Evolutionary conservation across 257 asterid species (phyloP).

Genomic region (Verbena officinalis): DNA sequence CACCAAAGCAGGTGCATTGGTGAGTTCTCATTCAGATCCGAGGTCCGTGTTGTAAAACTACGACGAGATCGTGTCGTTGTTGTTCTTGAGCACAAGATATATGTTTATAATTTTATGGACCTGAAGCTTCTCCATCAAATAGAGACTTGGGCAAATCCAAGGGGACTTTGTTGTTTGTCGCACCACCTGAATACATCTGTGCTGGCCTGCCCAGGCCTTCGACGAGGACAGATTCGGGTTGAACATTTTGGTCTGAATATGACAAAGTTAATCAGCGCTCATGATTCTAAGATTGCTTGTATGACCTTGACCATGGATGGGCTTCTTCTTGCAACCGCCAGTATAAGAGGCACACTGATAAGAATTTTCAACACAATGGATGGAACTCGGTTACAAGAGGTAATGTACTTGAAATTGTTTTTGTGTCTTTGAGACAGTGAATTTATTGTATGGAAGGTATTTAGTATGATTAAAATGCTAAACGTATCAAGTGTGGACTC

Average conservation of each 20-base stretch:
- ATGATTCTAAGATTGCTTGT: conserved; percentile 86
- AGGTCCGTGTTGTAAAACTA: conserved; percentile 81
- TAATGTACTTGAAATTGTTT: conserved; percentile 29
- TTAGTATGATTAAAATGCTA: conserved; percentile 1
- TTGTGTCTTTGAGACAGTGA: conserved; percentile 1
- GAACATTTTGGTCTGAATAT: conserved; percentile 89
- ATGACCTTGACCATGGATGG: conserved; percentile 86
- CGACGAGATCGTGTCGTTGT: conserved; percentile 85
- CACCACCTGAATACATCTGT: conserved; percentile 76
- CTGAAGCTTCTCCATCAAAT: conserved; percentile 93
- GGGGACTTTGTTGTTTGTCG: conserved; percentile 92
- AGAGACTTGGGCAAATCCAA: conserved; percentile 78
- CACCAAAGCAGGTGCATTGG: conserved; percentile 90
- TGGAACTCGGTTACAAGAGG: conserved; percentile 95
- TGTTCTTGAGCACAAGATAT: conserved; percentile 92
- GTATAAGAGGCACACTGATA: conserved; percentile 84
- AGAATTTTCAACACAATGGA: conserved; percentile 97
- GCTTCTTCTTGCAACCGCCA: conserved; percentile 93
- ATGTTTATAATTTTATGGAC: conserved; percentile 81
- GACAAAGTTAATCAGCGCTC: conserved; percentile 79
- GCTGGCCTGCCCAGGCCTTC: conserved; percentile 85
- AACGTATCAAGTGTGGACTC: too few species aligned
- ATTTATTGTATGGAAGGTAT: background rate
- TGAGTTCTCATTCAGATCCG: conserved; percentile 91
- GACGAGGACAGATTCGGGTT: conserved; percentile 85